Percentiles rank a stretch among this genome's conserved stretches.
phyloP scores from a whole-genome alignment of 305 asterid species.

The Fraxinus velutina region DNA sequence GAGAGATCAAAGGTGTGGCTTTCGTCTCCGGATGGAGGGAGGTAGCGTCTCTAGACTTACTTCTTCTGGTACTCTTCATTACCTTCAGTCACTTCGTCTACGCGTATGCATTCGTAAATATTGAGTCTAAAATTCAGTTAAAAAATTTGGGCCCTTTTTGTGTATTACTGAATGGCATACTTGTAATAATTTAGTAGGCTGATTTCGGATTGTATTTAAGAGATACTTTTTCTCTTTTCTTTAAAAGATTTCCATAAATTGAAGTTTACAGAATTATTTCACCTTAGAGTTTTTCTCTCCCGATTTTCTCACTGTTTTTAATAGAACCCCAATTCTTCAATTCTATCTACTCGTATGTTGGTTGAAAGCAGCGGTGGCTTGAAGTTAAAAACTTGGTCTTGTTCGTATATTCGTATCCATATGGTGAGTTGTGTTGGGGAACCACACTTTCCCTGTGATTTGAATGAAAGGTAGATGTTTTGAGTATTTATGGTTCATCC shows the following conservation, averaged over 20 bases:
- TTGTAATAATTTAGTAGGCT: not conserved
- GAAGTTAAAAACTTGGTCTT: not conserved
- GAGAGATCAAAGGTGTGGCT: conserved; percentile 61
- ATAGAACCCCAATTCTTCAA: not conserved
- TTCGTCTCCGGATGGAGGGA: conserved; percentile 99
- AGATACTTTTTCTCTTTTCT: not conserved
- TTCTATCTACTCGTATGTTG: not conserved
- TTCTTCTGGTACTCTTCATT: conserved; percentile 92
- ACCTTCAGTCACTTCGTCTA: conserved; percentile 28
- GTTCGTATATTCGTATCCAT: not conserved
- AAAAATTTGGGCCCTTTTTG: not conserved
- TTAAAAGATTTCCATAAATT: not conserved
- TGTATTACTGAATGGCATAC: not conserved
- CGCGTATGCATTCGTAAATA: not conserved
- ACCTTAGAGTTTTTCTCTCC: not conserved
- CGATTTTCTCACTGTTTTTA: not conserved
- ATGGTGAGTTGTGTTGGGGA: not conserved
- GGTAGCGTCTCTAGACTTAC: conserved; percentile 93
- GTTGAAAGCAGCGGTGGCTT: not conserved
- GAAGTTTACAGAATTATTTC: not conserved
- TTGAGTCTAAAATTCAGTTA: not conserved
- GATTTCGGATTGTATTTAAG: not conserved
- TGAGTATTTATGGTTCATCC: not conserved
- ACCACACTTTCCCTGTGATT: not conserved
- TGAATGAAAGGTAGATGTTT: not conserved